Evolutionary conservation across 257 asterid species (phyloP), one percentile per base, ranked within the genome.

Genomic region (Dorcoceras hygrometricum): DNA sequence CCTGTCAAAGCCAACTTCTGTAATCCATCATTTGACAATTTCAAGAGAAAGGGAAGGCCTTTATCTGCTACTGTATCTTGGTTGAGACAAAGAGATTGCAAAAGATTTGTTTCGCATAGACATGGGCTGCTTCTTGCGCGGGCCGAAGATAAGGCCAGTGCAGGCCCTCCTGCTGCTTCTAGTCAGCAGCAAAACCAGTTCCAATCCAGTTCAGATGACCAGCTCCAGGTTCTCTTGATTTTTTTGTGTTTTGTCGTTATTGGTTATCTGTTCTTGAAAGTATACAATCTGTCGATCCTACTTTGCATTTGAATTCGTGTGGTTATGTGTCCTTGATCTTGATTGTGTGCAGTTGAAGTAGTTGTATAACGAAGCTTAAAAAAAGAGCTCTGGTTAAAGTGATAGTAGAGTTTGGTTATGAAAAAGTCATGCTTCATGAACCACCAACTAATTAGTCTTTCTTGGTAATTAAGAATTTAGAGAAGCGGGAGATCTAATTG

Each of bases 101-200:
- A 76, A 1, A 82, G 70, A 68, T 62, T 71, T 32, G 76, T 63
- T n/a, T 70, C 76, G 73, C 79, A 73, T 54, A 78, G 82, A 58
- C 78, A 81, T 71, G 87, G 83, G 73, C 73, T 83, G 69, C 78
- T 89, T 74, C 80, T 85, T 66, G 83, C 78, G 20, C 85, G 89
- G 78, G 97, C 95, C 23, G 95, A 89, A 65, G 89, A 87, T 4
- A 79, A 83, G 60, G 88, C 91, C 62, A 82, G 86, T 7, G 80
- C 43, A 51, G 62, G 70, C 29, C 71, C 87, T 48, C 74, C 83
- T 65, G 59, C 80, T 71, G 72, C 88, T 70, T 75, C 86, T 73
- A 75, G 81, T 75, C 69, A 71, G 63, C 18, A 39, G 50, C 50
- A 39, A 39, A 39, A 39, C 50, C 18, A 39, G 50, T 72, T 56